A percentile compares a stretch with the other conserved stretches of the same genome.
phyloP scores from a whole-genome alignment of 2,329 filamentous ascomycete genomes.

The Ophiostoma angusticollis region DNA sequence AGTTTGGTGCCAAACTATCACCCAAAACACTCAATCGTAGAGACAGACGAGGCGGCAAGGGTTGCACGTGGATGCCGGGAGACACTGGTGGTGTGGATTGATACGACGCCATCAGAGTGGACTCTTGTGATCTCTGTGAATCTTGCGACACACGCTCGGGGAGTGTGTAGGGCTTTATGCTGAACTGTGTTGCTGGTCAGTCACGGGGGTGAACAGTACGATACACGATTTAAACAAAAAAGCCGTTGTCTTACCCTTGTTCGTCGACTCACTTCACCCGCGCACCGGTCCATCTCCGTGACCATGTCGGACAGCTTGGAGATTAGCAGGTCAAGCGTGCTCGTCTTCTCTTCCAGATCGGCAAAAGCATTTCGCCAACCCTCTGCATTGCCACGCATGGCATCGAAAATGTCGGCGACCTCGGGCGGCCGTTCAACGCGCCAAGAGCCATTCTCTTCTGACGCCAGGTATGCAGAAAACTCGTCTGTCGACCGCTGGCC shows the following conservation, averaged over 20 bases:
- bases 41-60: slow-evolving; percentile 17
- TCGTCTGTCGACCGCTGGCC: slow-evolving; percentile 64
- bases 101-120: slow-evolving; percentile 8
- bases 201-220: too few relatives aligned
- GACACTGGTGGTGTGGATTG: slow-evolving; percentile 12
- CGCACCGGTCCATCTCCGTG: slow-evolving; percentile 73
- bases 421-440: slow-evolving; percentile 46
- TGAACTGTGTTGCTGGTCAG: slow-evolving; percentile 16
- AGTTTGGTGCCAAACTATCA: slow-evolving; percentile 9
- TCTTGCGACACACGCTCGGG: slow-evolving; percentile 8
- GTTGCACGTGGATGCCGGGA: slow-evolving; percentile 11
- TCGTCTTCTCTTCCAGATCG: slow-evolving; percentile 60
- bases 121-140: slow-evolving; percentile 10
- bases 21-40: slow-evolving; percentile 16
- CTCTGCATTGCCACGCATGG: slow-evolving; percentile 87
- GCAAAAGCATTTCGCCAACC: slow-evolving; percentile 77
- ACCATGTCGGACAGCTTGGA: slow-evolving; percentile 64
- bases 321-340: slow-evolving; percentile 55
- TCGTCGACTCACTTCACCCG: slow-evolving; percentile 68
- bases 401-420: slow-evolving; percentile 61
- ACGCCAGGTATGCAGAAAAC: slow-evolving; percentile 61
- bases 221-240: slow-evolving; percentile 5
- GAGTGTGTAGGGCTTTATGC: slow-evolving; percentile 17
- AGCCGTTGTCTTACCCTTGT: slow-evolving; percentile 47
- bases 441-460: slow-evolving; percentile 49